phyloP scores from a whole-genome alignment of 345 rosid species.

The Mangifera indica region DNA sequence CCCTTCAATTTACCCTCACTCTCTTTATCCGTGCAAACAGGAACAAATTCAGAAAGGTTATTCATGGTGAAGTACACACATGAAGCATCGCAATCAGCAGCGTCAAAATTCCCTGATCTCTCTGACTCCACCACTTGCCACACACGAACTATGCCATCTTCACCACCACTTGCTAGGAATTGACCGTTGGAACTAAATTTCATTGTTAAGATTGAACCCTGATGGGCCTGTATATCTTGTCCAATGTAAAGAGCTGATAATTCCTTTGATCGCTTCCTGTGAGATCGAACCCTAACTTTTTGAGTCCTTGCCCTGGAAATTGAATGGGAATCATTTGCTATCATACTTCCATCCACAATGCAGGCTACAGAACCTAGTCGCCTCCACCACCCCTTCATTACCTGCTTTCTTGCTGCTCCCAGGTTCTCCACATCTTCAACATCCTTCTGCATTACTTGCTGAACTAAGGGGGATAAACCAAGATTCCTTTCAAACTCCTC shows the following conservation, averaged over 20 bases:
- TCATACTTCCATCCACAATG: constrained; percentile 23
- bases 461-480: constrained; percentile 34
- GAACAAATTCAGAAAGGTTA: constrained; percentile 32
- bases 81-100: constrained; percentile 33
- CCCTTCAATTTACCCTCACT: constrained; percentile 29
- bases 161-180: constrained; percentile 43
- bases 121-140: constrained; percentile 41
- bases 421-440: constrained; percentile 15
- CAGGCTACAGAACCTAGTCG: constrained; percentile 41
- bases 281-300: constrained; percentile 29
- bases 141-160: constrained; percentile 38
- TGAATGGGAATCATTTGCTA: constrained; percentile 16
- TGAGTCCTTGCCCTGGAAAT: constrained; percentile 15
- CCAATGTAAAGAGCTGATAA: constrained; percentile 38
- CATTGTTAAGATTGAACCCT: constrained; percentile 42
- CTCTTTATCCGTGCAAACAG: constrained; percentile 24
- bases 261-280: constrained; percentile 36
- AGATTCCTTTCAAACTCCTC: constrained; percentile 34
- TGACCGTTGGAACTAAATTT: constrained; percentile 44
- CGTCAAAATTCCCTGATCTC: constrained; percentile 18
- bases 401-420: constrained; percentile 14
- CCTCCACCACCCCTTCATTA: constrained; percentile 41
- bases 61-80: constrained; percentile 35
- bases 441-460: constrained; percentile 27
- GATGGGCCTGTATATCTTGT: constrained; percentile 42